Evolutionary conservation across 2,329 filamentous ascomycete species (phyloP), one percentile per base, ranked within the genome.

Genomic region (Passalora sequoiae): DNA sequence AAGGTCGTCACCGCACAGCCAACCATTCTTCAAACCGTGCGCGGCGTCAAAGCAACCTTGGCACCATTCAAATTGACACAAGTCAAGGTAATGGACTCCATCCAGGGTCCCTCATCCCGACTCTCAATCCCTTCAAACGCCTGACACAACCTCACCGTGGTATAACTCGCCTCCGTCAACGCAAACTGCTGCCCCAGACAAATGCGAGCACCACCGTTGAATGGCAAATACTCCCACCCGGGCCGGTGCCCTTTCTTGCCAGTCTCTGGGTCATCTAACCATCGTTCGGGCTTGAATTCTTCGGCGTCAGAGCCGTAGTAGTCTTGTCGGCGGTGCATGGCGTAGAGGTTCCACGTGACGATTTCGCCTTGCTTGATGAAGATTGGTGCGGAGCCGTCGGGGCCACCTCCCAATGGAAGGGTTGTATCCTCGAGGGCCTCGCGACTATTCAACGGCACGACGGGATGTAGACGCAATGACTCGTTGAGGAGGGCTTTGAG

Each of bases 361-460:
- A 75, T 65, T 1, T 80, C 80, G 57, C 82, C 78, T 62, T 85
- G 83, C 45, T 77, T 75, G 6, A 88, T 66, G 45, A 80, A 78
- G 1, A 91, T 60, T 0, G 84, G 84, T 31, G 73, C 67, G 1
- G 67, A 63, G 27, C 71, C 72, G 49, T 77, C 71, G 3, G 66
- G 60, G 0, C 74, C 74, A 13, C 74, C 74, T n/a, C 74, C 87
- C 13, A 72, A 70, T 0, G 87, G 87, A 2, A 94, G 75, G 0
- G 80, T 85, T 2, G 86, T 89, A 67, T 89, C 83, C 46, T 72
- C 74, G 9, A 87, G 73, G 9, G 86, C 78, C 22, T 82, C 69
- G 49, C 88, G 82, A 39, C 87, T 76, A 66, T 92, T 92, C 70
- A 84, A 85, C 1, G 87, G 86, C 1, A 92, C 84, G 10, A 79